phyloP scores from a whole-genome alignment of 805 yeast genomes.

The Blastobotrys parvus region DNA sequence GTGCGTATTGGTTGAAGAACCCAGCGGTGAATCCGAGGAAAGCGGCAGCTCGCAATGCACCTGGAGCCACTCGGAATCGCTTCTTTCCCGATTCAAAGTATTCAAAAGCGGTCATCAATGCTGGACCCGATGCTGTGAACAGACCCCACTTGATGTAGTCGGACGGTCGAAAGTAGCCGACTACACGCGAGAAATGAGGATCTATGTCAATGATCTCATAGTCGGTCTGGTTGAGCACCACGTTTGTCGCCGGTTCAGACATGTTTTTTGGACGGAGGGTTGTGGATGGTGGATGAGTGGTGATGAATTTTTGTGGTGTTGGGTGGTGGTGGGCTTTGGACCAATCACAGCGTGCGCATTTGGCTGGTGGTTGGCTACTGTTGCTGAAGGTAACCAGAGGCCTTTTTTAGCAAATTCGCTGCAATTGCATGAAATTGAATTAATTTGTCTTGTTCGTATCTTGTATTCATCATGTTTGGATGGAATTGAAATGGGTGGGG shows the following conservation, averaged over 20 bases:
- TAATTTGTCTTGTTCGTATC: too few species aligned
- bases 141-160: constrained; percentile 50
- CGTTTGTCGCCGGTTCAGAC: constrained; percentile 7
- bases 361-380: too few species aligned
- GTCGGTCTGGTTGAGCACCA: constrained; percentile 14
- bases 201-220: constrained; percentile 60
- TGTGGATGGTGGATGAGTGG: not conserved
- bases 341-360: too few species aligned
- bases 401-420: too few species aligned
- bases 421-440: too few species aligned
- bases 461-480: too few species aligned
- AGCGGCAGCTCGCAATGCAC: constrained; percentile 53
- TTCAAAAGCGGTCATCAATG: constrained; percentile 37
- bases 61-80: constrained; percentile 40
- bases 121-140: constrained; percentile 43
- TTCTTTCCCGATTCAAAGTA: constrained; percentile 43
- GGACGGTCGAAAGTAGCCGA: constrained; percentile 58
- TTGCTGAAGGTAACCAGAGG: too few species aligned
- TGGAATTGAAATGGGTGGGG: too few species aligned
- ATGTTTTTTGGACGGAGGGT: not conserved
- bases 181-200: constrained; percentile 67
- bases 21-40: constrained; percentile 66
- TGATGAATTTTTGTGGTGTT: not conserved
- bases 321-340: not conserved
- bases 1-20: constrained; percentile 58